Percentiles rank a stretch among this genome's conserved stretches.
Conservation (phyloP, 2,329 filamentous ascomycete genomes). For the Drechmeria coniospora region DNA sequence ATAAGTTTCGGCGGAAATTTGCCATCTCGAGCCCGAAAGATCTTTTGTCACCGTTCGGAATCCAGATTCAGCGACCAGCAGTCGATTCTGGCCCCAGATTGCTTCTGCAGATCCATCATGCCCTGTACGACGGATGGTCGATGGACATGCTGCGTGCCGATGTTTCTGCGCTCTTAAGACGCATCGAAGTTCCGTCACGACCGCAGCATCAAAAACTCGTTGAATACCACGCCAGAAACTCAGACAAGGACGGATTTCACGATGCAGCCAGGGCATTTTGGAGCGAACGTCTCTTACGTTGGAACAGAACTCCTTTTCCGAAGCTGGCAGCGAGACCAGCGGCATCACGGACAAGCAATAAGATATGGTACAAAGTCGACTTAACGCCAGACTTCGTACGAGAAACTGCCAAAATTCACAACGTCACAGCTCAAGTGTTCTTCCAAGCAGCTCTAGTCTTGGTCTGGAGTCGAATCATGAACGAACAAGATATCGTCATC, state of each 20-base stretch:
- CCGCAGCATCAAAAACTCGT: conserved; percentile 48
- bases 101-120: conserved; percentile 58
- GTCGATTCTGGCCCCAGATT: conserved; percentile 11
- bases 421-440: conserved; percentile 50
- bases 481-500: conserved; percentile 50
- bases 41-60: conserved; percentile 40
- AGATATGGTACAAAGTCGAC: conserved; percentile 5
- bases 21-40: conserved; percentile 20
- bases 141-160: conserved; percentile 60
- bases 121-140: conserved; percentile 89
- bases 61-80: conserved; percentile 33
- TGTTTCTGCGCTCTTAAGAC: conserved; percentile 34
- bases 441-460: conserved; percentile 60
- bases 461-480: conserved; percentile 49
- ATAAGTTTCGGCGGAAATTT: conserved; percentile 22
- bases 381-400: conserved; percentile 10
- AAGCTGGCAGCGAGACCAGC: conserved; percentile 22
- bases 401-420: conserved; percentile 20
- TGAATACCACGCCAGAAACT: conserved; percentile 25
- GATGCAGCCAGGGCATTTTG: conserved; percentile 47
- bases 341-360: conserved; percentile 5
- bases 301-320: conserved; percentile 39
- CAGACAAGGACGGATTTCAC: conserved; percentile 11
- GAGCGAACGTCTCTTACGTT: conserved; percentile 46
- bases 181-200: conserved; percentile 17